Conservation (phyloP, 2,329 filamentous ascomycete species). For the Penicillium sp. region DNA sequence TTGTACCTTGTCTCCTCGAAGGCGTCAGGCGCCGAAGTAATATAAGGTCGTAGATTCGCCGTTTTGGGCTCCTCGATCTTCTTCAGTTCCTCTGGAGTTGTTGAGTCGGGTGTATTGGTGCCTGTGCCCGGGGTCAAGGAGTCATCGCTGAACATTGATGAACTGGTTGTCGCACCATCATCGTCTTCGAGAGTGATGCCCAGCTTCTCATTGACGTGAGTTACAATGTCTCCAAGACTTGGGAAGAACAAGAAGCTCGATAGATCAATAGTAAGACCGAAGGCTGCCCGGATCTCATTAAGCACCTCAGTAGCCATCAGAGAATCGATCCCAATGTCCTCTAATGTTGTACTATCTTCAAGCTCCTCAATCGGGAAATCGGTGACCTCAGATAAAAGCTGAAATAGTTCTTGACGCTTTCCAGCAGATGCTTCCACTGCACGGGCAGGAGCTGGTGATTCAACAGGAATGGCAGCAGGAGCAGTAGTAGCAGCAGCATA, state of each 20-base stretch:
- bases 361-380: conserved; percentile 37
- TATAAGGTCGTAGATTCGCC: too few relatives aligned
- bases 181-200: background rate
- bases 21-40: background rate
- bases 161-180: too few relatives aligned
- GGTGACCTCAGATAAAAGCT: conserved; percentile 21
- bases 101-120: too few relatives aligned
- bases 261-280: conserved; percentile 10
- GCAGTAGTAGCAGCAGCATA: background rate
- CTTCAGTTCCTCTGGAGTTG: too few relatives aligned
- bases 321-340: conserved; percentile 41
- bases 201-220: conserved; percentile 5
- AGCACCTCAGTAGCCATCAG: conserved; percentile 30
- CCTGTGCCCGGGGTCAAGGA: too few relatives aligned
- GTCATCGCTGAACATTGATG: too few relatives aligned
- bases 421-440: background rate
- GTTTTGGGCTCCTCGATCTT: too few relatives aligned
- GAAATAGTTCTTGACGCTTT: background rate
- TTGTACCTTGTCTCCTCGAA: background rate
- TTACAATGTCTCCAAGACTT: conserved; percentile 1
- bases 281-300: conserved; percentile 14
- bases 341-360: conserved; percentile 27
- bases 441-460: background rate
- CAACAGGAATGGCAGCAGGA: background rate
- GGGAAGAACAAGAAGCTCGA: conserved; percentile 11